phyloP scores from a whole-genome alignment of 306 rosid genomes.

The Abrus precatorius region DNA sequence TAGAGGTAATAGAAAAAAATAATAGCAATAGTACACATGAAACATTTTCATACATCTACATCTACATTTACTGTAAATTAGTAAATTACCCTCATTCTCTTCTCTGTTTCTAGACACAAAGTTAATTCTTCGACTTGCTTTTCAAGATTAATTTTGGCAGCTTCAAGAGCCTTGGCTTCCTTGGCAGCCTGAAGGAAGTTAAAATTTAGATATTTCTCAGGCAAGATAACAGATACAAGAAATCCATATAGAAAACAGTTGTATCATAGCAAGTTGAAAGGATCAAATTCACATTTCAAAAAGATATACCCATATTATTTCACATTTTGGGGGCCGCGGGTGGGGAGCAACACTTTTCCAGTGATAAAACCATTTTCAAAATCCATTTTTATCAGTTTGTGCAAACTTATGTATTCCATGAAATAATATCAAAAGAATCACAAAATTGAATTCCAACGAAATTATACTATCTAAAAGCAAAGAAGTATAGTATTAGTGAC shows the following conservation, averaged over 20 bases:
- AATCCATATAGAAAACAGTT: not conserved
- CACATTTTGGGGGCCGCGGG: not conserved
- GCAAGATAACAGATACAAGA: conserved; percentile 9
- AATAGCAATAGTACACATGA: not conserved
- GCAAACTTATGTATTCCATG: conserved; percentile 18
- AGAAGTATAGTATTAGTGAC: not conserved
- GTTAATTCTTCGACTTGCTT: conserved; percentile 89
- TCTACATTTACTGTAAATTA: conserved; percentile 35
- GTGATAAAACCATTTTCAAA: not conserved
- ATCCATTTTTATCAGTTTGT: conserved; percentile 3
- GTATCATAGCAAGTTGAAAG: conserved; percentile 11
- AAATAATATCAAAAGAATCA: conserved; percentile 1
- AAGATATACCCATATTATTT: conserved; percentile 23
- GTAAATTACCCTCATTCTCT: conserved; percentile 74
- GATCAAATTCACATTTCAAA: conserved; percentile 6
- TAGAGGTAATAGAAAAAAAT: not conserved
- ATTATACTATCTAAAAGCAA: conserved; percentile 4
- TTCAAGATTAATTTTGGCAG: conserved; percentile 82
- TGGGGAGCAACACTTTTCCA: not conserved
- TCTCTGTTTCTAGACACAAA: conserved; percentile 70
- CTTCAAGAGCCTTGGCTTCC: conserved; percentile 92
- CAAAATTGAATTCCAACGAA: conserved; percentile 1
- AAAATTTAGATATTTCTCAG: conserved; percentile 5
- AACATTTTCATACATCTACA: conserved; percentile 6
- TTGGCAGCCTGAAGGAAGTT: conserved; percentile 76